phyloP scores from a whole-genome alignment of 73 alveolate species.

The Durusdinium trenchii region DNA sequence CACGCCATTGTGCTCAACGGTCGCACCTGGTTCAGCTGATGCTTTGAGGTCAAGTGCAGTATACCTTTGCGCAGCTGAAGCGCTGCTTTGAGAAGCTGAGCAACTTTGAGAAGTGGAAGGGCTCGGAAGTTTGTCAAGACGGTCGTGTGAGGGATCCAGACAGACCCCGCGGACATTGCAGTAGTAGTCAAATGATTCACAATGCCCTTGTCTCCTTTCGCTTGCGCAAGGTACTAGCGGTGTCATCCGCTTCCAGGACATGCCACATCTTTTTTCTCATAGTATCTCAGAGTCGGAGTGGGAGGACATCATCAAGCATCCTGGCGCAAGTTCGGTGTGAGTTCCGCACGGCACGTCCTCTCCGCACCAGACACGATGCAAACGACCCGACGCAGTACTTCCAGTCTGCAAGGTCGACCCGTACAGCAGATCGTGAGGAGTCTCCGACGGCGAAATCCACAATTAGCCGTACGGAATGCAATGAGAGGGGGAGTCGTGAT shows the following conservation, averaged over 20 bases:
- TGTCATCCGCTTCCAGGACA: conserved; percentile 66
- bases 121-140: not conserved
- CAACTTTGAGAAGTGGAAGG: not conserved
- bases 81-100: conserved; percentile 69
- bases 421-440: conserved; percentile 75
- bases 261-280: conserved; percentile 13
- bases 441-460: conserved; percentile 58
- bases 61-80: conserved; percentile 47
- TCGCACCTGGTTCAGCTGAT: not conserved
- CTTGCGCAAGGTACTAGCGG: conserved; percentile 50
- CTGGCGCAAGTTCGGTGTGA: not conserved
- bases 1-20: no score
- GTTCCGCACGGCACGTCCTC: not conserved
- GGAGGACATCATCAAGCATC: conserved; percentile 69
- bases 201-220: no score
- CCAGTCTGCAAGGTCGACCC: not conserved
- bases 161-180: no score
- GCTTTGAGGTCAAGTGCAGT: conserved; percentile 15
- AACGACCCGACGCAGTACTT: not conserved
- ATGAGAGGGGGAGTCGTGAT: not conserved
- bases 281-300: conserved; percentile 72
- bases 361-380: not conserved
- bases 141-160: not conserved
- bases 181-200: no score
- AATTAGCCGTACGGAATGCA: not conserved